A percentile compares a stretch with the other conserved stretches of the same genome.
phyloP scores from a whole-genome alignment of 495 filamentous ascomycete species.

The Xylaria bambusicola region DNA sequence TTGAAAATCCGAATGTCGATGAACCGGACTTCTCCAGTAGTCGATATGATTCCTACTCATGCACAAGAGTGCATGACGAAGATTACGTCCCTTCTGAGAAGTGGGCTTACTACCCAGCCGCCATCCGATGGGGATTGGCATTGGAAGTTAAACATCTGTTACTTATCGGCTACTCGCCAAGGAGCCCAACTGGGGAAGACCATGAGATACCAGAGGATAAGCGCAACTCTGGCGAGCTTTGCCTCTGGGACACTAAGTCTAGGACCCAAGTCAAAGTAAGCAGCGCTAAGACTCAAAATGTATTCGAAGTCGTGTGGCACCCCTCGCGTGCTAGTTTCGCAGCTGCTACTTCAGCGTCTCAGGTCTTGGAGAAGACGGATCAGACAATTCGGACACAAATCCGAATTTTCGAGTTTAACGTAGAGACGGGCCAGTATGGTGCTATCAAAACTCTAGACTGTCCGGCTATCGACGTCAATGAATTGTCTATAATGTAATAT shows the following conservation, averaged over 20 bases:
- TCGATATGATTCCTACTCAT: constrained; percentile 43
- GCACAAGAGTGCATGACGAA: constrained; percentile 48
- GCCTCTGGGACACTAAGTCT: constrained; percentile 65
- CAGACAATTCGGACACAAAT: constrained; percentile 51
- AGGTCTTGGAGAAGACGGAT: constrained; percentile 43
- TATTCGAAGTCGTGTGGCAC: constrained; percentile 83
- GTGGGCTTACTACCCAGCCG: constrained; percentile 67
- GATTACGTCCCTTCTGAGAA: constrained; percentile 48
- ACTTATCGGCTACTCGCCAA: constrained; percentile 74
- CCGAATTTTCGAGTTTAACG: constrained; percentile 42
- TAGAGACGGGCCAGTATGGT: constrained; percentile 35
- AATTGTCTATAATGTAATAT: constrained; percentile 63
- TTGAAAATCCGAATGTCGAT: constrained; percentile 33
- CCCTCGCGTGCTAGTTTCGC: constrained; percentile 59
- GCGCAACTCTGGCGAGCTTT: constrained; percentile 65
- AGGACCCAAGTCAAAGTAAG: constrained; percentile 48
- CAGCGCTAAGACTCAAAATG: constrained; percentile 62
- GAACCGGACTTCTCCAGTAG: too few species aligned
- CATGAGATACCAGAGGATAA: constrained; percentile 55
- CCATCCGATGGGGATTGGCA: constrained; percentile 69
- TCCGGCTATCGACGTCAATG: constrained; percentile 83
- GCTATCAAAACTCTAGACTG: constrained; percentile 62
- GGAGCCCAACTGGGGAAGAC: constrained; percentile 52
- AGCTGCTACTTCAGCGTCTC: constrained; percentile 59
- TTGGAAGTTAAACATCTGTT: constrained; percentile 57